phyloP scores from a whole-genome alignment of 2,329 filamentous ascomycete species.

The Arthrobotrys musiformis region DNA sequence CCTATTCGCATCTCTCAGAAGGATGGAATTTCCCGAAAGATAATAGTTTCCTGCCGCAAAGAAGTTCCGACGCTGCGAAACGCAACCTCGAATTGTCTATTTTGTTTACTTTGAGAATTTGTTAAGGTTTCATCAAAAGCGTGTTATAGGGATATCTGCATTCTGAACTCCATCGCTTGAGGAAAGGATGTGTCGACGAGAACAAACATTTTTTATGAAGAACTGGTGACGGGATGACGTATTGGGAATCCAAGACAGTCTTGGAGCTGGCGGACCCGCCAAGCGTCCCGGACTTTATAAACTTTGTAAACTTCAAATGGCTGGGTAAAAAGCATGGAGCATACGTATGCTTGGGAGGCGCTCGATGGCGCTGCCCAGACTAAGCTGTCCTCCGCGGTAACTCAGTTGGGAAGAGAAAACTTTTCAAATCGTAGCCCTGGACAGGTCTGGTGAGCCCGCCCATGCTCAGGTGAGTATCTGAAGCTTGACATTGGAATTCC shows the following conservation, averaged over 20 bases:
- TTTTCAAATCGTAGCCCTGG: constrained; percentile 6
- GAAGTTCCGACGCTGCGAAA: constrained; percentile 35
- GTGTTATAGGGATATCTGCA: background rate
- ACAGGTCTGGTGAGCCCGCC: background rate
- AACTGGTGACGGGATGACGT: constrained; percentile 42
- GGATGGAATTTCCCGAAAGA: constrained; percentile 13
- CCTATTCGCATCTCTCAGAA: background rate
- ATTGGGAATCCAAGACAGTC: constrained; percentile 1
- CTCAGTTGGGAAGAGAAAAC: background rate
- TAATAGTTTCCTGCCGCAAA: constrained; percentile 9
- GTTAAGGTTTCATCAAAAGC: constrained; percentile 1
- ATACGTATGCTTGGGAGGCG: constrained; percentile 40
- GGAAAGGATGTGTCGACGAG: constrained; percentile 30
- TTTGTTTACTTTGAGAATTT: background rate
- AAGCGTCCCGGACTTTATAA: constrained; percentile 1
- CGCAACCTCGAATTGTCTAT: background rate
- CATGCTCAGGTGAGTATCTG: constrained; percentile 6
- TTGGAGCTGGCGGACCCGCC: background rate
- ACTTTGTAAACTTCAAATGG: background rate
- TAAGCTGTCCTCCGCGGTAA: background rate
- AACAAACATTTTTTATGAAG: background rate
- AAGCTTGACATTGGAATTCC: constrained; percentile 15
- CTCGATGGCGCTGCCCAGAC: constrained; percentile 11
- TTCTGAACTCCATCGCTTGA: background rate
- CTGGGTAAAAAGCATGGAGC: constrained; percentile 6